phyloP scores from a whole-genome alignment of 257 asterid genomes.

The Salvia hispanica region DNA sequence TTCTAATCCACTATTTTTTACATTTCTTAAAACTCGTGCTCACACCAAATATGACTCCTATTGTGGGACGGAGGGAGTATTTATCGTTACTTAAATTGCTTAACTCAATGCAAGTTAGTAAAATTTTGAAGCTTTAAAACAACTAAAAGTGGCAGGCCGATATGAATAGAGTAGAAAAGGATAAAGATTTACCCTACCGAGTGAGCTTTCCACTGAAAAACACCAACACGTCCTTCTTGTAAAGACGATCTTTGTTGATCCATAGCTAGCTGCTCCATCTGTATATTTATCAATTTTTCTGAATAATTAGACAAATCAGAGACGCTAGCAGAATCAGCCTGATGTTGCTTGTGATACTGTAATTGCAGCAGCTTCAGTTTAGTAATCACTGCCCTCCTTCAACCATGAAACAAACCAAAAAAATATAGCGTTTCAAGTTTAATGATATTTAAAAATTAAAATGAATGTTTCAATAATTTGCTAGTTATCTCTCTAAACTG shows the following conservation, averaged over 20 bases:
- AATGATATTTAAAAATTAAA: constrained; percentile 1
- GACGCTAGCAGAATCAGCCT: constrained; percentile 35
- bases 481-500: constrained; percentile 10
- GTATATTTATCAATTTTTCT: constrained; percentile 47
- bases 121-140: background rate
- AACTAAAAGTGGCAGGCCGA: background rate
- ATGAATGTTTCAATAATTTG: constrained; percentile 11
- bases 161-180: constrained; percentile 22
- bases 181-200: constrained; percentile 58
- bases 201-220: constrained; percentile 86
- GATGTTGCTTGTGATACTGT: constrained; percentile 52
- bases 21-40: no score
- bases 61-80: no score
- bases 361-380: constrained; percentile 75
- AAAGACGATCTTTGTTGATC: constrained; percentile 57
- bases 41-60: no score
- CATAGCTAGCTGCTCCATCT: constrained; percentile 73
- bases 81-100: background rate
- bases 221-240: constrained; percentile 46
- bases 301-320: constrained; percentile 41
- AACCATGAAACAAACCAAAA: constrained; percentile 18
- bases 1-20: no score
- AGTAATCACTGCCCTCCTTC: constrained; percentile 62
- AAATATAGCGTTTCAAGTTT: constrained; percentile 11
- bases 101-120: constrained; percentile 5